Evolutionary conservation across 129 eudicot genomes (phyloP), one percentile per base, ranked within the genome.

Genomic region (Sambucus nigra): DNA sequence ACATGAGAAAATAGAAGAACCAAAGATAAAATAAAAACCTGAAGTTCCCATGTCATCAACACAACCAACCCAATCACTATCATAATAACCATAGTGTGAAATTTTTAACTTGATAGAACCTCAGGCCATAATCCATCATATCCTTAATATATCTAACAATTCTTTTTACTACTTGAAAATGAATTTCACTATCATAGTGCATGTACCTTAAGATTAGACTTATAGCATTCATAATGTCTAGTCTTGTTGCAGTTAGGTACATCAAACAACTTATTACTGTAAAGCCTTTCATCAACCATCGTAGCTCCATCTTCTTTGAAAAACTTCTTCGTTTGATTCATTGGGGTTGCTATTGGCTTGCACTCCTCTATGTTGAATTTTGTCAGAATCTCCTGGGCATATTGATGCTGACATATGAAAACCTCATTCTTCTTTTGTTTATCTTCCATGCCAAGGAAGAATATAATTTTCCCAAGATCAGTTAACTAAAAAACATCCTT

Each of bases 391-490:
- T 70, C 70, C 9, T 47, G 41, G 0, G 55, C 66, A 28, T 64
- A 71, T 15, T 59, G 64, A 20, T 41, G 31, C 28, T 71, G 57
- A 7, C 61, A 33, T 0, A 71, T 49, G 12, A 71, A 62, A 1
- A 71, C 47, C 5, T 39, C 50, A 14, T 21, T 13, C n/a, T 23
- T 11, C 4, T 7, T 35, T 32, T 71, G 67, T 4, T 41, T 33
- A 2, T 63, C 35, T 25, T 71, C 61, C 55, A 73, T 47, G n/a
- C 74, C 79, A 27, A 73, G 61, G 38, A 54, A 73, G 11, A 29
- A 67, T 1, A 49, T 0, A 60, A 73, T 50, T 2, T 54, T 11
- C 5, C 67, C 73, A 1, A 59, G 16, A 31, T 68, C 67, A 0
- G 32, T 57, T 67, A 71, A 64, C 24, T 65, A 57, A 42, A 48